Evolutionary conservation across 371 early-diverging fungal genomes (phyloP), one percentile per base, ranked within the genome.

Genomic region (Apophysomyces sp.): DNA sequence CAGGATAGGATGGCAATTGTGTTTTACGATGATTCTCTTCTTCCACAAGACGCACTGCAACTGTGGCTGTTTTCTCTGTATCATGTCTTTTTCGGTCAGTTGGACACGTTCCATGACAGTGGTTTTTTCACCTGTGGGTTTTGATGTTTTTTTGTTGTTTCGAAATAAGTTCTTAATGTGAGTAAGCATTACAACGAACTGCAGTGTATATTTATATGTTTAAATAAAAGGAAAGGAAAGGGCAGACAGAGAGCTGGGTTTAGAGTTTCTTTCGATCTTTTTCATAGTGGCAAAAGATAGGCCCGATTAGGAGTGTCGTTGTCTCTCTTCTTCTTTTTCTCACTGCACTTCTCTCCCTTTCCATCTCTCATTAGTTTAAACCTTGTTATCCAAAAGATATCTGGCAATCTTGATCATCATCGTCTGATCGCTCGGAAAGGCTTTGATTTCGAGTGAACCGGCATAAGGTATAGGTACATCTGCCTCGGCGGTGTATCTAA

Each of bases 401-500:
- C 85, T 84, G 61, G 81, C 81, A 62, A 87, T 87, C 74, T 88
- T 87, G 62, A n/a, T n/a, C n/a, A 81, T 89, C 70, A 99, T 94
- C 71, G 89, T 87, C 60, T 93, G 89, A 32, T 86, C 80, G 65
- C 88, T 90, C 54, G 99, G 99, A 80, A 97, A 90, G 59, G 94
- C 86, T 62, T 90, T 81, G 34, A 76, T 76, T 84, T 99, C 99
- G 41, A 99, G 85, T 86, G 97, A 97, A 70, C 86, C 76, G 59
- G 99, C 97, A 77, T 99, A 99, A 52, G 99, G 99, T 72, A 95
- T 99, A 57, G 99, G 99, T 58, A 97, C 87, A 83, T 99, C 99
- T 66, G 99, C 98, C 73, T 97, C 97, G 58, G 96, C 94, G 98
- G 98, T 37, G 94, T 91, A 85, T 98, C 98, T 57, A 98, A 85